phyloP scores from a whole-genome alignment of 2,329 filamentous ascomycete genomes.

The Aspergillus glaucus region DNA sequence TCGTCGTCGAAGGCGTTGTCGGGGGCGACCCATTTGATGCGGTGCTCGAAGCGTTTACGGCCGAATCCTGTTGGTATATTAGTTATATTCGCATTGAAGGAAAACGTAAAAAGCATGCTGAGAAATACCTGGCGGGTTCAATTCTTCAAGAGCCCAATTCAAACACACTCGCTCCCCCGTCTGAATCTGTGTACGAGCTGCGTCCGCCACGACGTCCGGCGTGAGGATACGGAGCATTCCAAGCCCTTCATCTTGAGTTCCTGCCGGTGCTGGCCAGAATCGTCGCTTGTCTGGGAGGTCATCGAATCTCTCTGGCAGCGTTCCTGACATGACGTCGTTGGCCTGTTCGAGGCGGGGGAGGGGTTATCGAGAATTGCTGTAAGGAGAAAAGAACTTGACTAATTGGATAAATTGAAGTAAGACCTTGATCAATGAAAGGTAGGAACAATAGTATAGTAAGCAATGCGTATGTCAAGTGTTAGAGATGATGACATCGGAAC shows the following conservation, averaged over 20 bases:
- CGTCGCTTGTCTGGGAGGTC: slow-evolving; percentile 45
- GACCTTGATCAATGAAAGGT: not conserved
- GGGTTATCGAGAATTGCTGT: not conserved
- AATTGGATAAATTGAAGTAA: too few relatives aligned
- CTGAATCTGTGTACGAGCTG: slow-evolving; percentile 48
- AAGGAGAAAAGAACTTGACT: not conserved
- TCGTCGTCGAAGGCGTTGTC: slow-evolving; percentile 46
- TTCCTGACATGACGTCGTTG: slow-evolving; percentile 14
- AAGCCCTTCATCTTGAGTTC: slow-evolving; percentile 48
- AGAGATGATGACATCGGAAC: not conserved
- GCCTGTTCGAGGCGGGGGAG: slow-evolving; percentile 1
- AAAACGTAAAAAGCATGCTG: not conserved
- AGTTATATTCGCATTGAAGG: not conserved
- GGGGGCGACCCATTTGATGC: slow-evolving; percentile 43
- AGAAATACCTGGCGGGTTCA: slow-evolving; percentile 38
- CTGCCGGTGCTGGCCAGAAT: slow-evolving; percentile 44
- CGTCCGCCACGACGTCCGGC: slow-evolving; percentile 45
- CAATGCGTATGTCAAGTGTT: not conserved
- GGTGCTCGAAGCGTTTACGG: slow-evolving; percentile 47
- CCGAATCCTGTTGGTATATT: slow-evolving; percentile 42
- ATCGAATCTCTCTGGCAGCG: slow-evolving; percentile 28
- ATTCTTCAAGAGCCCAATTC: slow-evolving; percentile 52
- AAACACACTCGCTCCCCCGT: slow-evolving; percentile 50
- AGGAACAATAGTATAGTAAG: not conserved
- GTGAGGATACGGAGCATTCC: slow-evolving; percentile 50